A percentile compares a stretch with the other conserved stretches of the same genome.
Conservation (phyloP, 345 rosid genomes). For the Garcia nutans region DNA sequence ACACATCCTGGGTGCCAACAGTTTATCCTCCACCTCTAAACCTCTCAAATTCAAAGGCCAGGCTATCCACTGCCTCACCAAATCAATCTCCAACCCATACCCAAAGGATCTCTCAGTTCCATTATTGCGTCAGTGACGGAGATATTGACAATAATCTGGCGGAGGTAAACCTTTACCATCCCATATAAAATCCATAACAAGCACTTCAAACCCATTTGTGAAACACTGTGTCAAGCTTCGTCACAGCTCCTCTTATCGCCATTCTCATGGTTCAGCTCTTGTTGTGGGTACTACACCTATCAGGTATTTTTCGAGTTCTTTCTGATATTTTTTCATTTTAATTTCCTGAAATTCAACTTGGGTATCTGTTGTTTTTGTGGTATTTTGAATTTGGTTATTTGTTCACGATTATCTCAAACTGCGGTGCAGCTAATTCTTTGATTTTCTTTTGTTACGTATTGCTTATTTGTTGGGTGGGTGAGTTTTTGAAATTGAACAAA, state of each 20-base stretch:
- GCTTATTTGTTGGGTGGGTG: too few relatives aligned
- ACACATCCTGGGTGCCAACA: slow-evolving; percentile 24
- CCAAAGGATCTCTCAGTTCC: slow-evolving; percentile 19
- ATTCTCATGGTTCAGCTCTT: slow-evolving; percentile 67
- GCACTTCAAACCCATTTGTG: slow-evolving; percentile 79
- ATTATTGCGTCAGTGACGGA: slow-evolving; percentile 3
- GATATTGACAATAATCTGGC: slow-evolving; percentile 5
- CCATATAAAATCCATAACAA: slow-evolving; percentile 52
- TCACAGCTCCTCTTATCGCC: slow-evolving; percentile 78
- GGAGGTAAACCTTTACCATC: slow-evolving; percentile 34
- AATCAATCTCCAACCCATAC: slow-evolving; percentile 1
- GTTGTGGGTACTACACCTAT: slow-evolving; percentile 81
- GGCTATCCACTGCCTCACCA: slow-evolving; percentile 19
- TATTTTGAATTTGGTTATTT: neutral
- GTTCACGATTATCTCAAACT: too few relatives aligned
- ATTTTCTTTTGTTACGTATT: too few relatives aligned
- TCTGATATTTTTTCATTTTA: neutral
- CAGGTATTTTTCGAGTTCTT: slow-evolving; percentile 37
- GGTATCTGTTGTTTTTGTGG: neutral
- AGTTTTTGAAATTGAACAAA: too few relatives aligned
- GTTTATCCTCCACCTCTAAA: slow-evolving; percentile 20
- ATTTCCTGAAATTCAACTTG: neutral
- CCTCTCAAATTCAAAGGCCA: slow-evolving; percentile 19
- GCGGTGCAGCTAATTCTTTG: too few relatives aligned
- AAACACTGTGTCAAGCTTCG: slow-evolving; percentile 90